A percentile compares a stretch with the other conserved stretches of the same genome.
phyloP scores from a whole-genome alignment of 2,329 filamentous ascomycete genomes.

The Lachnellula willkommii region DNA sequence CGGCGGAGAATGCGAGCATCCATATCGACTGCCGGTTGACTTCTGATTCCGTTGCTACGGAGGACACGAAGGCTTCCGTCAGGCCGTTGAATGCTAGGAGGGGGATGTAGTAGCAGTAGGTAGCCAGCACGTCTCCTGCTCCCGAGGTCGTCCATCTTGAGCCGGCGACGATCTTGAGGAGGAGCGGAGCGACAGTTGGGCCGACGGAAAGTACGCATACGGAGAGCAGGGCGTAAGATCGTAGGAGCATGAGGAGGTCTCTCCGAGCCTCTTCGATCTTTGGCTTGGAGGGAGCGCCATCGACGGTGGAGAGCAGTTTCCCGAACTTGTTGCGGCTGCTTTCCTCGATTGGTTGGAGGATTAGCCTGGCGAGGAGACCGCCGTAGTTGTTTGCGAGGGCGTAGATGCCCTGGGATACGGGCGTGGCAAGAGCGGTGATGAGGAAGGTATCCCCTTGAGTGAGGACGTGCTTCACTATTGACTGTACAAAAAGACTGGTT shows the following conservation, averaged over 20 bases:
- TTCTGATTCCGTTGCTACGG: conserved; percentile 70
- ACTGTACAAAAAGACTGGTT: conserved; percentile 80
- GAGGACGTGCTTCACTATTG: conserved; percentile 82
- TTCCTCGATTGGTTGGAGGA: conserved; percentile 95
- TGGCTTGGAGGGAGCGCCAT: conserved; percentile 23
- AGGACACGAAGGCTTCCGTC: conserved; percentile 86
- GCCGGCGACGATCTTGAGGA: conserved; percentile 73
- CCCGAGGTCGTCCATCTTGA: conserved; percentile 68
- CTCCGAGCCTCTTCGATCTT: conserved; percentile 38
- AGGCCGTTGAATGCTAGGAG: conserved; percentile 89
- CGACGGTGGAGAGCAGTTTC: conserved; percentile 55
- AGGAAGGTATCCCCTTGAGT: conserved; percentile 93
- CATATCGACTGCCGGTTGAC: conserved; percentile 72
- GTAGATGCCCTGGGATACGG: conserved; percentile 83
- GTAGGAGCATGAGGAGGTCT: conserved; percentile 61
- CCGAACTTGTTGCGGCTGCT: conserved; percentile 87
- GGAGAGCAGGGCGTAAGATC: conserved; percentile 69
- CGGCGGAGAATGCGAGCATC: conserved; percentile 77
- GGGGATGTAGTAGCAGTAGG: conserved; percentile 90
- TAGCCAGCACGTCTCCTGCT: conserved; percentile 66
- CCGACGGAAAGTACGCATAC: conserved; percentile 64
- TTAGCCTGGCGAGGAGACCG: conserved; percentile 75
- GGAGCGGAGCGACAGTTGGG: conserved; percentile 66
- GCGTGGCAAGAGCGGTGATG: conserved; percentile 69
- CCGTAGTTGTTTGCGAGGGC: conserved; percentile 93